Percentiles rank a stretch among this genome's conserved stretches.
phyloP scores from a whole-genome alignment of 1,139 yeast species.

The Nadsonia commutata region DNA sequence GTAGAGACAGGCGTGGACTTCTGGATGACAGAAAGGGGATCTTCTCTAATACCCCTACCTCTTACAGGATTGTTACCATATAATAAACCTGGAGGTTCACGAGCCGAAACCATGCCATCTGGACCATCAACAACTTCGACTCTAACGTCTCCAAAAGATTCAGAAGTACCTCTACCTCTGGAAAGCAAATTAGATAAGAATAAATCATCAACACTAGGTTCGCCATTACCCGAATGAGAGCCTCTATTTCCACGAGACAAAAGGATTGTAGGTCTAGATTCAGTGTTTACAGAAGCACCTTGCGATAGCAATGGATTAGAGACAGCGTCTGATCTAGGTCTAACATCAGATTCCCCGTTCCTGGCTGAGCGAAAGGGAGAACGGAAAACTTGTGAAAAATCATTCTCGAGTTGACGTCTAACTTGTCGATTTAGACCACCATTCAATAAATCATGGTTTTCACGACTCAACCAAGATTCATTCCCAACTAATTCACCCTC shows the following conservation, averaged over 20 bases:
- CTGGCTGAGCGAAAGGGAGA: slow-evolving; percentile 6
- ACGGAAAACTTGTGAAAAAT: background rate
- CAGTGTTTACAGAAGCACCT: background rate
- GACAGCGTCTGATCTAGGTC: slow-evolving; percentile 8
- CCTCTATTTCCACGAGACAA: background rate
- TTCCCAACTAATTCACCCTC: slow-evolving; percentile 9
- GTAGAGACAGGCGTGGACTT: slow-evolving; percentile 36
- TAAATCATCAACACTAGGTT: background rate
- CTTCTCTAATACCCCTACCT: slow-evolving; percentile 12
- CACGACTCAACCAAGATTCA: background rate
- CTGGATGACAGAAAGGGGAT: slow-evolving; percentile 12
- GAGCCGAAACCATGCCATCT: slow-evolving; percentile 11
- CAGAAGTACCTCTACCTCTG: background rate
- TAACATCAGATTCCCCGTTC: slow-evolving; percentile 4
- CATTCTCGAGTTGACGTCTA: background rate
- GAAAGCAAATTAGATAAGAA: background rate
- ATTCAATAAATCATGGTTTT: background rate
- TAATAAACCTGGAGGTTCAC: slow-evolving; percentile 1
- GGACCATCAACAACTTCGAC: slow-evolving; percentile 14
- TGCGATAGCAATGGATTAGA: slow-evolving; percentile 12
- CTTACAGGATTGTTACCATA: slow-evolving; percentile 6
- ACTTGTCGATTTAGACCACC: background rate
- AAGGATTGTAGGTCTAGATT: background rate
- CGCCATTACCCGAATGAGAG: background rate
- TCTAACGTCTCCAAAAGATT: background rate